These are phyloP conservation scores for Yarrowia sp. DNA, from an alignment of 805 yeast genomes.

Conservation along the genomic window DNA sequence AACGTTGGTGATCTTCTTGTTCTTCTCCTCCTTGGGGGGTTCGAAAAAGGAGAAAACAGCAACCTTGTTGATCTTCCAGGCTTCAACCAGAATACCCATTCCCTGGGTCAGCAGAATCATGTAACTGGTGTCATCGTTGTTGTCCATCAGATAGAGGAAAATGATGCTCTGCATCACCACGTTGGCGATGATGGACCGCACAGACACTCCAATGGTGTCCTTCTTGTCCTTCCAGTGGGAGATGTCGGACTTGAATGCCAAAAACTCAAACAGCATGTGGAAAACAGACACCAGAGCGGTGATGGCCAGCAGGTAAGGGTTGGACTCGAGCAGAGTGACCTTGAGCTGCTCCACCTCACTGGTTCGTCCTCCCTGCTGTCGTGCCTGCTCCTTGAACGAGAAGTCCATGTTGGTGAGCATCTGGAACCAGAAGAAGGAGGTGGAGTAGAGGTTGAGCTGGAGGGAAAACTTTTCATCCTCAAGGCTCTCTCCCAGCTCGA, in stretches of 20 bases:
- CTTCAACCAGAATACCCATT: constrained; percentile 53
- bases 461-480: constrained; percentile 44
- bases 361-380: constrained; percentile 46
- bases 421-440: constrained; percentile 50
- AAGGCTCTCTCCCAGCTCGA: constrained; percentile 45
- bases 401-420: constrained; percentile 46
- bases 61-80: constrained; percentile 55
- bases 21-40: constrained; percentile 7
- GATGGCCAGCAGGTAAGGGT: constrained; percentile 50
- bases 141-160: constrained; percentile 52
- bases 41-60: constrained; percentile 46
- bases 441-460: constrained; percentile 47
- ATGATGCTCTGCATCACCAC: constrained; percentile 54
- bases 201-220: constrained; percentile 53
- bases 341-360: constrained; percentile 52
- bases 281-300: constrained; percentile 51
- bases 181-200: constrained; percentile 53
- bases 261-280: constrained; percentile 53
- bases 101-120: constrained; percentile 53
- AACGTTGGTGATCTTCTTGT: constrained; percentile 2
- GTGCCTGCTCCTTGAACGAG: constrained; percentile 49
- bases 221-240: constrained; percentile 54
- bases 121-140: constrained; percentile 52
- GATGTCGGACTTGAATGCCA: constrained; percentile 55
- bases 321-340: constrained; percentile 52